Evolutionary conservation across 768 basidiomycete species (phyloP).

Genomic region (Russula lepida): DNA sequence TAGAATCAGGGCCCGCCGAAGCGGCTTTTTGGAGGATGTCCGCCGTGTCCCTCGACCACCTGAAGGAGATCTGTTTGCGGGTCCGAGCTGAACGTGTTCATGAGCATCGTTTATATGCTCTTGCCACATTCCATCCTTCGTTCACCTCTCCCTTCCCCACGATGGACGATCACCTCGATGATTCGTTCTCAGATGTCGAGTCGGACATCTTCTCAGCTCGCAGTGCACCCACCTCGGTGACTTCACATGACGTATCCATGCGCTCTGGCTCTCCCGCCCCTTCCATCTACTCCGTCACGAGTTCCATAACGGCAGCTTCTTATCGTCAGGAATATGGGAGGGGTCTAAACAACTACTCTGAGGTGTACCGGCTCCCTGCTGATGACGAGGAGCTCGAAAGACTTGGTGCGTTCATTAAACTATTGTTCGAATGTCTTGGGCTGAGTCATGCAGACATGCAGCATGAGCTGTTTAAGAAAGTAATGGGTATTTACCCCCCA

Average conservation of each 20-base stretch:
- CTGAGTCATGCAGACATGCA: constrained; percentile 46
- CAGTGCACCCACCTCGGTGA: constrained; percentile 41
- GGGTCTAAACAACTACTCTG: constrained; percentile 67
- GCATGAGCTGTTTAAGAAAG: constrained; percentile 51
- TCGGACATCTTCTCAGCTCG: constrained; percentile 39
- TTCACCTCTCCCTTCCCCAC: constrained; percentile 6
- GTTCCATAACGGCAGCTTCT: constrained; percentile 48
- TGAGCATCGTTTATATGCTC: constrained; percentile 19
- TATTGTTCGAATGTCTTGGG: background rate
- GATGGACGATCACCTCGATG: constrained; percentile 28
- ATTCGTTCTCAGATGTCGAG: constrained; percentile 31
- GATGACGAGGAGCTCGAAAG: constrained; percentile 70
- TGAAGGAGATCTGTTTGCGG: background rate
- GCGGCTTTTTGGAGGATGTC: constrained; percentile 10
- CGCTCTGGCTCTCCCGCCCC: constrained; percentile 59
- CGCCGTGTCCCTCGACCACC: constrained; percentile 1
- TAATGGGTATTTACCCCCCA: constrained; percentile 62
- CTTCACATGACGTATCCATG: constrained; percentile 52
- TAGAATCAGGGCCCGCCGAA: constrained; percentile 12
- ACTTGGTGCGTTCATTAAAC: constrained; percentile 36
- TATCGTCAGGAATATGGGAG: constrained; percentile 63
- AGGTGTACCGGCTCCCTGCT: constrained; percentile 69
- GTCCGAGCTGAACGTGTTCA: constrained; percentile 5
- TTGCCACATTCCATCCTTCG: constrained; percentile 4
- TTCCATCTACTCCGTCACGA: constrained; percentile 62